Conservation (phyloP, 768 basidiomycete genomes). For the Dioszegia hungarica region DNA sequence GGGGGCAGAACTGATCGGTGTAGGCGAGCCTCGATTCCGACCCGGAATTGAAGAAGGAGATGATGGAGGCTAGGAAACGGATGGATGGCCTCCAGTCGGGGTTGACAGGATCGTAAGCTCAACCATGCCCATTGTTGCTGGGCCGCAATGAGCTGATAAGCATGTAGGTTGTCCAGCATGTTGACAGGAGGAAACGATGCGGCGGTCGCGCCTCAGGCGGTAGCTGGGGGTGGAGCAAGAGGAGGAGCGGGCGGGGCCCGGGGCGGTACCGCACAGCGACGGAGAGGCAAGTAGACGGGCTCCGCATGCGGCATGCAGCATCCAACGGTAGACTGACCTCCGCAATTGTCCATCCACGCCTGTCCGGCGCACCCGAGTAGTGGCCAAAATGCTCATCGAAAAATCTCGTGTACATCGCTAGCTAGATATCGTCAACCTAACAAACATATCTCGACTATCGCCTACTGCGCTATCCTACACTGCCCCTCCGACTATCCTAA, state of each 20-base stretch:
- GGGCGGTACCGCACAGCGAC: neutral
- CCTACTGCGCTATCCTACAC: neutral
- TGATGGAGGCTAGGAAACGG: constrained; percentile 37
- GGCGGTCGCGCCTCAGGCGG: too few species aligned
- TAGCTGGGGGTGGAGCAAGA: neutral
- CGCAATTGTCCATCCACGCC: too few species aligned
- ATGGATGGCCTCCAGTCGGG: constrained; percentile 34
- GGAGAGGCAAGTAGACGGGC: neutral
- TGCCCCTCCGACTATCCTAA: too few species aligned
- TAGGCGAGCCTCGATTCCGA: constrained; percentile 42
- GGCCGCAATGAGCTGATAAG: too few species aligned
- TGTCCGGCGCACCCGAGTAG: too few species aligned
- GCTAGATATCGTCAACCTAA: neutral
- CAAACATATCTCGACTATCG: neutral
- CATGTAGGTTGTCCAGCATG: constrained; percentile 22
- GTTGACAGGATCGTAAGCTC: constrained; percentile 40
- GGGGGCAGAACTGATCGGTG: neutral
- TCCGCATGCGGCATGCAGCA: neutral
- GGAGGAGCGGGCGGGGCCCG: constrained; percentile 3
- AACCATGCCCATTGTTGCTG: neutral
- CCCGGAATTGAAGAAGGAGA: constrained; percentile 42
- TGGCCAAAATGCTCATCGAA: too few species aligned
- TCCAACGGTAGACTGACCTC: too few species aligned
- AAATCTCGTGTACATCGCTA: too few species aligned
- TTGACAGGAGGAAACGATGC: constrained; percentile 18